Evolutionary conservation across 148 eudicot species (phyloP).

Genomic region (Rhododendron molle): DNA sequence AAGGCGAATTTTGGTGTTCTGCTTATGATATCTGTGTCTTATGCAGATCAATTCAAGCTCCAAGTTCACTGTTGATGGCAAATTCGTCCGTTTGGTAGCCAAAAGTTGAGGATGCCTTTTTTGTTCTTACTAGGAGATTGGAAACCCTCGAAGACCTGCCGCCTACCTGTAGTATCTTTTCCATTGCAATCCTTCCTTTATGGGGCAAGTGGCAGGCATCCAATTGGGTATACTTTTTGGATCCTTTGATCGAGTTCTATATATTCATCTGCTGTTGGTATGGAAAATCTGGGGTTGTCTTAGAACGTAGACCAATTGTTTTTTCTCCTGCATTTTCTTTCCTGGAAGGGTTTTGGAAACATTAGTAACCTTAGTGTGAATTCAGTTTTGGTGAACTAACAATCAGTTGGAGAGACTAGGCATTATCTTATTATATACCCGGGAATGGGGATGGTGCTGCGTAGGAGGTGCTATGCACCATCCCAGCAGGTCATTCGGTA

Average conservation of each 20-base stretch:
- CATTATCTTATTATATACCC: background rate
- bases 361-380: background rate
- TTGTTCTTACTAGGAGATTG: background rate
- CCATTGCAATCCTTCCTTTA: background rate
- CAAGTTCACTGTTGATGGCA: slow-evolving; percentile 53
- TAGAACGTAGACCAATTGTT: background rate
- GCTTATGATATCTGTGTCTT: background rate
- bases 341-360: background rate
- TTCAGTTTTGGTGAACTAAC: background rate
- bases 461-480: too few relatives aligned
- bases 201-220: background rate
- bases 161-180: background rate
- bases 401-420: background rate
- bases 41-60: slow-evolving; percentile 78
- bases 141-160: background rate
- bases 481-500: too few relatives aligned
- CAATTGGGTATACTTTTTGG: background rate
- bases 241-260: background rate
- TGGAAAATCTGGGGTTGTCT: background rate
- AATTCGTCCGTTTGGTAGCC: slow-evolving; percentile 50
- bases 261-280: background rate
- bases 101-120: slow-evolving; percentile 20
- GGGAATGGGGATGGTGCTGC: too few relatives aligned
- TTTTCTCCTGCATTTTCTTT: background rate
- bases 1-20: background rate